These are phyloP conservation scores for Parascedosporium putredinis DNA, from an alignment of 2,329 filamentous ascomycete genomes.

Conservation along the genomic window DNA sequence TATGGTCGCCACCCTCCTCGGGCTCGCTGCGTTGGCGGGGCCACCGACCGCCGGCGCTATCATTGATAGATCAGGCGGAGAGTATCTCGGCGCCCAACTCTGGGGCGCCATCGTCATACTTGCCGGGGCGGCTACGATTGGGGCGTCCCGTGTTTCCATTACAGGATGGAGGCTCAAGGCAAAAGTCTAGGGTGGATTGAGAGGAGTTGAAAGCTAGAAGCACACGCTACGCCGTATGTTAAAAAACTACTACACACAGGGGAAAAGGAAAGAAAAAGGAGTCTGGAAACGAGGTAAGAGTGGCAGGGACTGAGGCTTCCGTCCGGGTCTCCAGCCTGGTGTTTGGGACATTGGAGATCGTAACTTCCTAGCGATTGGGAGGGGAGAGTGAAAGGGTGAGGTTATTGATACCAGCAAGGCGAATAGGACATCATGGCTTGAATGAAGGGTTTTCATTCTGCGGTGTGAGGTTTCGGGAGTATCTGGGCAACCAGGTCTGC, in stretches of 20 bases:
- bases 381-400: too few relatives aligned
- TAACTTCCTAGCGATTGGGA: too few relatives aligned
- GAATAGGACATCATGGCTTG: background rate
- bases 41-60: constrained; percentile 34
- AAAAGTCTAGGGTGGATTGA: constrained; percentile 22
- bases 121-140: constrained; percentile 20
- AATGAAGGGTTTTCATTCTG: constrained; percentile 35
- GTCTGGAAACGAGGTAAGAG: too few relatives aligned
- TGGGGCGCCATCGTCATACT: constrained; percentile 34
- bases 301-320: too few relatives aligned
- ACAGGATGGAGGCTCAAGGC: constrained; percentile 24
- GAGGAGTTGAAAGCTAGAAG: too few relatives aligned
- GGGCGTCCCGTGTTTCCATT: constrained; percentile 20
- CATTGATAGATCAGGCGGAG: constrained; percentile 28
- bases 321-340: too few relatives aligned
- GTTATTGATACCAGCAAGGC: too few relatives aligned
- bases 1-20: constrained; percentile 31
- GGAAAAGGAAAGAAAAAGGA: background rate
- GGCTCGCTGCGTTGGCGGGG: constrained; percentile 32
- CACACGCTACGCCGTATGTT: too few relatives aligned
- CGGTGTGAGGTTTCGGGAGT: constrained; percentile 49
- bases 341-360: too few relatives aligned
- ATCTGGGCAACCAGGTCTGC: constrained; percentile 24
- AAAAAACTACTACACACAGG: background rate
- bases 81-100: constrained; percentile 33